Evolutionary conservation across 1,284 basidiomycete genomes (phyloP), one percentile per base, ranked within the genome.

Genomic region (Ceratobasidium sp.): DNA sequence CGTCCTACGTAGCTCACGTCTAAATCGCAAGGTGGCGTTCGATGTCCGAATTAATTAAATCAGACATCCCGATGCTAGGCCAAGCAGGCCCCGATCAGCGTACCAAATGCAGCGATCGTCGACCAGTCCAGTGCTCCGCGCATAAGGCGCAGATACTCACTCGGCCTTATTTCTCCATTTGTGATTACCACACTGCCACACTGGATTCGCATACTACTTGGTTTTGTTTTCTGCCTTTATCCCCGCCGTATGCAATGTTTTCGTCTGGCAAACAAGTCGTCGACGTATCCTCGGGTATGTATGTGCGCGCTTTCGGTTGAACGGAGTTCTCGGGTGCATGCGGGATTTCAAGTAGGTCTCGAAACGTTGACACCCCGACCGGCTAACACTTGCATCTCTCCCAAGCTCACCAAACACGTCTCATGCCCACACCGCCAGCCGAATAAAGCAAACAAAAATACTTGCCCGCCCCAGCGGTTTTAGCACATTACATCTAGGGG

Each of bases 51-150:
- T 40, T 8, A 40, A 40, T 40, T 40, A 40, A 40, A 8, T 40
- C 17, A 8, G 8, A 17, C 10, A 8, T 40, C 38, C 38, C 38
- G 38, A 40, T 40, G 8, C 8, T 40, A 8, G 38, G 38, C 38
- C 38, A 40, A 40, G 38, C 10, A 40, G 38, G 17, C 57, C 57
- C 57, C 57, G 57, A 60, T 60, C 57, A 29, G 32, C 40, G 15
- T 12, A 29, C 29, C 31, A 22, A 60, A 60, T 60, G 27, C 57
- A n/a, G 57, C 27, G 57, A 60, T 60, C 57, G 57, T 40, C 38
- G 38, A 17, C 17, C 38, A 8, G 17, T 17, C 20, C 29, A 32
- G 5, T n/a, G n/a, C 12, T 57, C 42, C 25, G 12, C 35, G 13
- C 53, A 10, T 17, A 25, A 17, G 5, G 22, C 32, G 20, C 8